Percentiles rank a stretch among this genome's conserved stretches.
Evolutionary conservation across 768 basidiomycete species (phyloP).

Genomic region (Xerocomellus intermedius): DNA sequence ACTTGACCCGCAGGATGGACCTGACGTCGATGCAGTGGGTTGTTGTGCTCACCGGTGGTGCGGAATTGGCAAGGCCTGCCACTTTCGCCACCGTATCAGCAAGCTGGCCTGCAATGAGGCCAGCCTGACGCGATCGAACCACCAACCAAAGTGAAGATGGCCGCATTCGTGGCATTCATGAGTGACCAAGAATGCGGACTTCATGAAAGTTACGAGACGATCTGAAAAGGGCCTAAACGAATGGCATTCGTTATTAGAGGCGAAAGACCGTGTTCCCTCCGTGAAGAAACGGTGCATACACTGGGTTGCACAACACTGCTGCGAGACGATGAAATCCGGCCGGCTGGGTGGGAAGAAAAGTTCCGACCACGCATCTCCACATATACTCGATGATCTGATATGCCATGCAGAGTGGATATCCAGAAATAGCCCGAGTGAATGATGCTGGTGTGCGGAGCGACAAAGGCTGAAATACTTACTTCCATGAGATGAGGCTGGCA

Average conservation of each 20-base stretch:
- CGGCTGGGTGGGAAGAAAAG: neutral
- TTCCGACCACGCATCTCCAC: neutral
- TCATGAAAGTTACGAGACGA: constrained; percentile 15
- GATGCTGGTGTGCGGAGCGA: neutral
- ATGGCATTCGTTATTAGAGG: neutral
- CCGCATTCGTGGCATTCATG: constrained; percentile 6
- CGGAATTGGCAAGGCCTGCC: constrained; percentile 7
- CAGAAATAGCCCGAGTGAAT: neutral
- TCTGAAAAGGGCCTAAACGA: constrained; percentile 2
- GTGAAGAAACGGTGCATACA: constrained; percentile 4
- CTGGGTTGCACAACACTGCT: neutral
- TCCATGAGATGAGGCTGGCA: too few relatives aligned
- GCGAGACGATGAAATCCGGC: neutral
- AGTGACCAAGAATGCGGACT: constrained; percentile 2
- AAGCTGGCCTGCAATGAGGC: constrained; percentile 15
- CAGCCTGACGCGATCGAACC: constrained; percentile 7
- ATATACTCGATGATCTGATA: neutral
- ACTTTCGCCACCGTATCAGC: constrained; percentile 15
- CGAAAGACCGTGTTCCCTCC: neutral
- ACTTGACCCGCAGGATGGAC: constrained; percentile 15
- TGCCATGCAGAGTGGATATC: neutral
- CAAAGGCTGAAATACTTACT: neutral
- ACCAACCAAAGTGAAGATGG: neutral
- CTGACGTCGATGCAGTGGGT: constrained; percentile 9
- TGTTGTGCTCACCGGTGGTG: neutral